A percentile compares a stretch with the other conserved stretches of the same genome.
These are phyloP conservation scores for Aspergillus sparsus DNA, from an alignment of 495 filamentous ascomycete species.

Conservation along the genomic window DNA sequence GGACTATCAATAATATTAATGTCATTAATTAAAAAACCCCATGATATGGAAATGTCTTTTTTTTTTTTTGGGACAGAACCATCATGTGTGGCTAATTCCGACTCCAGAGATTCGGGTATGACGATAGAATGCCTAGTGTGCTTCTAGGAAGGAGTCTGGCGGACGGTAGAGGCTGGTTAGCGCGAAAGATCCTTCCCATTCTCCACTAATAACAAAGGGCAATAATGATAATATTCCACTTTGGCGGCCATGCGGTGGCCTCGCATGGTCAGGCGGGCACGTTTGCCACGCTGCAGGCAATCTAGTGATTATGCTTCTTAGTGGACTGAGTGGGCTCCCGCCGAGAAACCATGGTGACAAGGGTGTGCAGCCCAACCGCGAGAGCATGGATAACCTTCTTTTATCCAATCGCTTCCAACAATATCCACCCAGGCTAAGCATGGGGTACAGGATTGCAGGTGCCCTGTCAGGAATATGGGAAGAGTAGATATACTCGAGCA, in stretches of 20 bases:
- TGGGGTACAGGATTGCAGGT: too few species aligned
- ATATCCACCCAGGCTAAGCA: too few species aligned
- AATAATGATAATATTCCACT: background rate
- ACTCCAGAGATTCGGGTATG: slow-evolving; percentile 4
- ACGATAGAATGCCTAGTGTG: background rate
- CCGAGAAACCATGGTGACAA: too few species aligned
- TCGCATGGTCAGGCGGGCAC: slow-evolving; percentile 15
- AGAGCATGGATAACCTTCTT: too few species aligned
- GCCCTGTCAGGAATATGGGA: too few species aligned
- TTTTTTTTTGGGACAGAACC: background rate
- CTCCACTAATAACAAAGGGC: background rate
- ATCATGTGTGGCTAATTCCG: background rate
- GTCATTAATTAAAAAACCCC: too few species aligned
- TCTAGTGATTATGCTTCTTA: background rate
- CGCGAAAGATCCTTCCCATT: background rate
- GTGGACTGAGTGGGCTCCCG: too few species aligned
- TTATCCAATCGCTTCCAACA: too few species aligned
- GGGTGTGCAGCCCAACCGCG: too few species aligned
- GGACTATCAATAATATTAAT: too few species aligned
- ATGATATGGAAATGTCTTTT: background rate
- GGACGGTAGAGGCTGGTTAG: background rate
- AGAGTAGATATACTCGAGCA: too few species aligned
- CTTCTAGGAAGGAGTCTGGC: background rate
- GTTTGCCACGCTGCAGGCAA: slow-evolving; percentile 3
- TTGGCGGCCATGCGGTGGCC: background rate